Base-by-base conservation (phyloP, 2,329 filamentous ascomycete genomes). In the Fusarium dlaminii region DNA sequence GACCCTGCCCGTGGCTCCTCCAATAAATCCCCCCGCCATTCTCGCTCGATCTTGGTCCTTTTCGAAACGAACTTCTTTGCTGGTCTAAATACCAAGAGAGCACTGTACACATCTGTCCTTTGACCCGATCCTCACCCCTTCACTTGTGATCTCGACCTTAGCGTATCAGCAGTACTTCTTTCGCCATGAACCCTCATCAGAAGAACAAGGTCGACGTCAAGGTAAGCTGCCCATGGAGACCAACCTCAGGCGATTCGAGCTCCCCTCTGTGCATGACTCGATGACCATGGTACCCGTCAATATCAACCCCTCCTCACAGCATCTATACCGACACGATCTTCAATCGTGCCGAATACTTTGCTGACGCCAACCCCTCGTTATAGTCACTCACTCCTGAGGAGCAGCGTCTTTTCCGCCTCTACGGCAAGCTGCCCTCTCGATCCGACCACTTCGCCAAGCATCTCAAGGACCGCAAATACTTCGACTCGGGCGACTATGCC, bases 391-490 rank as follows among this genome's bases (percentile, higher is more conserved):
- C 93, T 62, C 92, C 95, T 71, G 96, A 99, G 80, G 96, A 99
- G 88, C 95, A 98, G 85, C 94, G 94, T 74, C 92, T 98, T 81
- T 96, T 98, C 89, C 93, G 95, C 76, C 92, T 98, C 75, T 99
- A 99, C 84, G 96, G 96, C 85, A 98, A 98, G 86, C 92, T 98
- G 70, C 96, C 96, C 75, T 97, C 93, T 84, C 96, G 96, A 84
- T 97, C 95, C 83, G 96, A 98, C 84, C 90, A 98, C 80, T 92
- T 98, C 79, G 95, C 97, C 88, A 98, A 98, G 88, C 97, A 98
- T 83, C 90, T 98, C 82, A 98, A 98, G 90, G 96, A 98, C 84
- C 95, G 96, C 87, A 99, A 97, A 87, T 98, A 98, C 87, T 98
- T 98, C 84, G 95, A 98, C 87, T 96, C 93, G 69, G 95, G 95